These are phyloP conservation scores for Cladosporium sp. DNA, from an alignment of 2,329 filamentous ascomycete species.

Conservation along the genomic window DNA sequence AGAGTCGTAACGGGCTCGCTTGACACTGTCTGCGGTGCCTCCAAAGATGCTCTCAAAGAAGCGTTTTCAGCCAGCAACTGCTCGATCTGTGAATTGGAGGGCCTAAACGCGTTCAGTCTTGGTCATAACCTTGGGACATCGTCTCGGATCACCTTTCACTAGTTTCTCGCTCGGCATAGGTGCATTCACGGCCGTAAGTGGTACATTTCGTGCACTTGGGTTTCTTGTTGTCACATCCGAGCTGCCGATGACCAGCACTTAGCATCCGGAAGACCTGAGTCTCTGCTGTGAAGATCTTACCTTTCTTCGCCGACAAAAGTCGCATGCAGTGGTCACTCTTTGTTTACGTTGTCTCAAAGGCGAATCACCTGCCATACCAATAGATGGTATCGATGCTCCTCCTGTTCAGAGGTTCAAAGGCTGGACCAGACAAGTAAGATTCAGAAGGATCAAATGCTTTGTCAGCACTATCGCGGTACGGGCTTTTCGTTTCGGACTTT, in stretches of 20 bases:
- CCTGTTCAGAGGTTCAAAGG: not conserved
- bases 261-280: not conserved
- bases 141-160: not conserved
- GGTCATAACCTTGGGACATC: not conserved
- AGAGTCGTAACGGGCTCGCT: not conserved
- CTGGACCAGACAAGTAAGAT: not conserved
- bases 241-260: not conserved
- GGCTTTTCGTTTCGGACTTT: not conserved
- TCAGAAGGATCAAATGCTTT: not conserved
- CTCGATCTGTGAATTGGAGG: not conserved
- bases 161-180: not conserved
- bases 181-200: not conserved
- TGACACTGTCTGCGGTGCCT: not conserved
- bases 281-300: not conserved
- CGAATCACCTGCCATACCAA: not conserved
- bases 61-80: not conserved
- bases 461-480: not conserved
- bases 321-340: slow-evolving; percentile 2
- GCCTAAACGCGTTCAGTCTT: not conserved
- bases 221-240: slow-evolving; percentile 8
- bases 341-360: not conserved
- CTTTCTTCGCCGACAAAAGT: slow-evolving; percentile 11
- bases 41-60: not conserved
- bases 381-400: not conserved
- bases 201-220: slow-evolving; percentile 7